Conservation (phyloP, 169 alveolate species). For the Babesia sp. region DNA sequence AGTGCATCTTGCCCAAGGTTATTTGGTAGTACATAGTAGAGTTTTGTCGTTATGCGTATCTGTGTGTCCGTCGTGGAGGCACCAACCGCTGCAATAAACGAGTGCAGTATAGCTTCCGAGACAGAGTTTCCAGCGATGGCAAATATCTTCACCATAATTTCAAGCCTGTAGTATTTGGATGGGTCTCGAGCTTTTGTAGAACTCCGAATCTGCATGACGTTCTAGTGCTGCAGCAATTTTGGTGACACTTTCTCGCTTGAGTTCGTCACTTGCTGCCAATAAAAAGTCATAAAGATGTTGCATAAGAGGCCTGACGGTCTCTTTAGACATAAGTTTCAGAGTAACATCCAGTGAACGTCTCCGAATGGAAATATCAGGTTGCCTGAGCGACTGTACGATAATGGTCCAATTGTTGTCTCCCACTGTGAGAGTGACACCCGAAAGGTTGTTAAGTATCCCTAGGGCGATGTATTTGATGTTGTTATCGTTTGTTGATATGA, state of each 20-base stretch:
- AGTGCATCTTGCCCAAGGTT: slow-evolving; percentile 86
- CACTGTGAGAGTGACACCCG: slow-evolving; percentile 84
- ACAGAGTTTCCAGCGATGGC: slow-evolving; percentile 87
- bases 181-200: too few species aligned
- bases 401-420: slow-evolving; percentile 72
- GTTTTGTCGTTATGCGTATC: slow-evolving; percentile 78
- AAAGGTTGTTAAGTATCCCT: slow-evolving; percentile 87
- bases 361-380: slow-evolving; percentile 94
- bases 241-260: slow-evolving; percentile 87
- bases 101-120: slow-evolving; percentile 77
- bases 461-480: slow-evolving; percentile 88
- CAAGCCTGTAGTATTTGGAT: slow-evolving; percentile 84
- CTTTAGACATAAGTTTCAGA: slow-evolving; percentile 89
- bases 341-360: slow-evolving; percentile 95
- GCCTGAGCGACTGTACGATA: slow-evolving; percentile 87
- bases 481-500: slow-evolving; percentile 90
- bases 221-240: slow-evolving; percentile 83
- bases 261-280: slow-evolving; percentile 86
- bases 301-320: slow-evolving; percentile 88
- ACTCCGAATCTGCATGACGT: slow-evolving; percentile 81
- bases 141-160: slow-evolving; percentile 89
- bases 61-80: slow-evolving; percentile 77
- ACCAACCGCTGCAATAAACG: slow-evolving; percentile 77
- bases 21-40: slow-evolving; percentile 79
- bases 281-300: slow-evolving; percentile 90